Base-by-base conservation (phyloP, 345 rosid genomes). In the Gossypium herbaceum region DNA sequence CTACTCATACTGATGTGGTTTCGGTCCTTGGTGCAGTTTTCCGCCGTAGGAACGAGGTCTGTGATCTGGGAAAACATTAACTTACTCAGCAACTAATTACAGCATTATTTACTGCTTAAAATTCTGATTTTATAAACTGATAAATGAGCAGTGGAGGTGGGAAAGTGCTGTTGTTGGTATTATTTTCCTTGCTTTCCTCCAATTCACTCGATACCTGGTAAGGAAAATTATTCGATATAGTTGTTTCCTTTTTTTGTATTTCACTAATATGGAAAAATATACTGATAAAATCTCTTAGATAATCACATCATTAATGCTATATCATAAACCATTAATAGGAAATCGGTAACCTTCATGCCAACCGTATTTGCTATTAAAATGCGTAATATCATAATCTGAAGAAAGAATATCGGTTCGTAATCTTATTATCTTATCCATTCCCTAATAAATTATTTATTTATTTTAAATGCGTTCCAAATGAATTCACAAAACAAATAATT, bases 111-210 rank as follows among this genome's bases (percentile, higher is more conserved):
- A 34, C 41, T 12, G 55, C 55, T n/a, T 43, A 44, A 20, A 66
- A 39, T 68, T 9, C 25, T 50, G 20, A 71, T 7, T 20, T 56
- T 56, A 5, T 56, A 2, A 7, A 54, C 57, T 54, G 57, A 54
- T 54, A 19, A 7, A 20, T 7, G 27, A 56, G 81, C 93, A 94
- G 98, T 88, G 88, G 94, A 84, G 61, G 34, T 94, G 98, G 98
- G 83, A 91, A 67, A 85, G 89, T 72, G 87, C 88, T 34, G 58
- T 92, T n/a, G 83, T 92, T 1, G 97, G 97, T 4, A 15, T 88
- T 17, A 22, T 78, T 79, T 92, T 91, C 82, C 93, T 94, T 24
- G 12, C 25, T 19, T 92, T 94, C 73, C 94, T 94, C 13, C 91
- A 88, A 54, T 62, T 86, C 77, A 81, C 94, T 77, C 85, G 94